Evolutionary conservation across 495 filamentous ascomycete species (phyloP).

Genomic region (Tetracladium setigerum): DNA sequence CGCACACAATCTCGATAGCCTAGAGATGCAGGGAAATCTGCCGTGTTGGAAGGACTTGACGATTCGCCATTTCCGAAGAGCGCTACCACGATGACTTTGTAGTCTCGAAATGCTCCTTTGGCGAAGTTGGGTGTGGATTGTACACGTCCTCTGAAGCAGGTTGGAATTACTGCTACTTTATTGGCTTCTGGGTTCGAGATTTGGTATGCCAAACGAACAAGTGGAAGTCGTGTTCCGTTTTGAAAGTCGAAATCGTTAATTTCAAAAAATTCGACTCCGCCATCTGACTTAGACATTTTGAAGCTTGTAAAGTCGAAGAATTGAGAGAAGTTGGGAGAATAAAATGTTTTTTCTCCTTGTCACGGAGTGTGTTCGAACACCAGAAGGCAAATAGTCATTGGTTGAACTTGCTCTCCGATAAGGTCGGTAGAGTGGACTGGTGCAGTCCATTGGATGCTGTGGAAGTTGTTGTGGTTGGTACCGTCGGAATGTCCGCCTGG

Average conservation of each 20-base stretch:
- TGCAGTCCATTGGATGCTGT: no score
- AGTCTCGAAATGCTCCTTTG: conserved; percentile 19
- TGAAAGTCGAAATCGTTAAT: conserved; percentile 34
- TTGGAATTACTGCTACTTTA: conserved; percentile 36
- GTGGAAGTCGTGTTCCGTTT: conserved; percentile 23
- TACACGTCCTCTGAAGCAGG: conserved; percentile 41
- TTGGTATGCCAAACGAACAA: conserved; percentile 35
- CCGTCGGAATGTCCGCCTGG: no score
- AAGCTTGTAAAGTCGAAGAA: background rate
- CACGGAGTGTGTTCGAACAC: no score
- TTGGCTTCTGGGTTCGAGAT: conserved; percentile 29
- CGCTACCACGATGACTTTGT: conserved; percentile 31
- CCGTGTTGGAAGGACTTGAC: conserved; percentile 27
- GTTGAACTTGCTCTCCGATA: no score
- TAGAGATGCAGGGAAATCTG: conserved; percentile 15
- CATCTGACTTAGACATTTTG: conserved; percentile 6
- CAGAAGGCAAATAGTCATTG: no score
- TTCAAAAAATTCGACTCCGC: conserved; percentile 25
- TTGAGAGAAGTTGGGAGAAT: background rate
- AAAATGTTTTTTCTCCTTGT: no score
- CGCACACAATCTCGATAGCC: conserved; percentile 29
- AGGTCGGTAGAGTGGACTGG: no score
- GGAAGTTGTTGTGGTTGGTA: no score
- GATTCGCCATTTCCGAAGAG: conserved; percentile 32
- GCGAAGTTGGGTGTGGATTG: conserved; percentile 33